Evolutionary conservation across 140 eudicot species (phyloP), one percentile per base, ranked within the genome.

Genomic region (Ambrosia hybrid): DNA sequence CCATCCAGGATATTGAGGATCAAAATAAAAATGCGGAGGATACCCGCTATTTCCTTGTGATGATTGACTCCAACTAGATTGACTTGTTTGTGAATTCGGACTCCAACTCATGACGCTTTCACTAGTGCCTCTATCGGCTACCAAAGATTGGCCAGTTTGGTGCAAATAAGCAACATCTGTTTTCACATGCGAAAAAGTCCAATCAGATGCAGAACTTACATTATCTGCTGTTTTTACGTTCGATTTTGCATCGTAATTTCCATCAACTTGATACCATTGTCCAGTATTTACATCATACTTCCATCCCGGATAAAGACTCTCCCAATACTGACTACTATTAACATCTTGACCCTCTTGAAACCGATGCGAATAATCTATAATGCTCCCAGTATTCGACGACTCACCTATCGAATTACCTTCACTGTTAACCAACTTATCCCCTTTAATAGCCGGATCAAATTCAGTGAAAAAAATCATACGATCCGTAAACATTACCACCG

Each of bases 1-100:
- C 99, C 97, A 93, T 67, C 87, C 99, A 51, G 99, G 99, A 82
- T 93, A 93, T 62, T 86, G 94, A 21, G 99, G 94, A 83, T 93
- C 97, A 84, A 93, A 90, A 57, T 84, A 83, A 92, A 93, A 85
- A 81, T 93, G 91, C 16, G 93, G 59, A 0, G 99, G 99, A 76
- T 93, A 93, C 67, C 76, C 91, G 33, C 64, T 86, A 65, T 83
- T 86, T 62, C 67, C 88, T 76, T 70, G 86, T 58, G 85, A 70
- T 65, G 70, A 55, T 77, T 71, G 91, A 77, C 85, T 79, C 91
- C 89, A 88, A 52, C 70, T 79, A 6, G 85, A 80, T 57, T 59
- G 74, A 82, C 79, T 81, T 37, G 69, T 75, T 72, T 80, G 89
- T 49, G 91, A 68, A 33, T 68, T 81, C 39, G 81, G 87, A 80